Evolutionary conservation across 306 rosid species (phyloP), one percentile per base, ranked within the genome.

Genomic region (Casuarina cunninghamiana): DNA sequence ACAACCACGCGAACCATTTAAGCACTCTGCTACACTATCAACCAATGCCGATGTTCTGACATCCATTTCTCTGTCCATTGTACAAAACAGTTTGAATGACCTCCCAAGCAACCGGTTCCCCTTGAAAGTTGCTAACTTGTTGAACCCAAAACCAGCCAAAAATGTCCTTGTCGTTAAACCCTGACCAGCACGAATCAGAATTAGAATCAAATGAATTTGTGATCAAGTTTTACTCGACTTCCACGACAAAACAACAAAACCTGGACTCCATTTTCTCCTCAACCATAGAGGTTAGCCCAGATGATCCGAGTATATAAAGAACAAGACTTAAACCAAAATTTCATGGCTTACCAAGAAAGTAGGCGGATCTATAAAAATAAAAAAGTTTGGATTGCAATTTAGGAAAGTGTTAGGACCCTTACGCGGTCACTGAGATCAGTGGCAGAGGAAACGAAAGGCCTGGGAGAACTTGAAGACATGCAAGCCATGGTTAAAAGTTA

Each of bases 1-100:
- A 66, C 44, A 67, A 37, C 19, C 44, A 45, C 71, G 75, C 86
- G 81, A 37, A 88, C 95, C 95, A 80, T 46, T 80, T 75, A 81
- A 62, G 79, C 81, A 80, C 69, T 74, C 79, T 15, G 81, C 84
- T 55, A 58, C 82, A 50, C 61, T 84, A 45, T 85, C 89, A 51
- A 71, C 84, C 79, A 87, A 72, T 38, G 90, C 79, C 17, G 91
- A 83, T 10, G 86, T 38, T 67, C 87, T 79, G 69, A 79, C 84
- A 72, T 88, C 87, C 92, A 86, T 88, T 71, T 85, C 90, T 81
- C 84, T 86, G 53, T 82, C 93, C 21, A 87, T 17, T 50, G 79
- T 86, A 76, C 91, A 92, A 51, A 78, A 82, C 73, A 87, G 51
- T 83, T 86, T 79, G 51, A 89, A 86, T 53, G 80, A 81, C 32